phyloP scores from a whole-genome alignment of 108 stramenopile species.

The Cyclostephanos invisitatus region DNA sequence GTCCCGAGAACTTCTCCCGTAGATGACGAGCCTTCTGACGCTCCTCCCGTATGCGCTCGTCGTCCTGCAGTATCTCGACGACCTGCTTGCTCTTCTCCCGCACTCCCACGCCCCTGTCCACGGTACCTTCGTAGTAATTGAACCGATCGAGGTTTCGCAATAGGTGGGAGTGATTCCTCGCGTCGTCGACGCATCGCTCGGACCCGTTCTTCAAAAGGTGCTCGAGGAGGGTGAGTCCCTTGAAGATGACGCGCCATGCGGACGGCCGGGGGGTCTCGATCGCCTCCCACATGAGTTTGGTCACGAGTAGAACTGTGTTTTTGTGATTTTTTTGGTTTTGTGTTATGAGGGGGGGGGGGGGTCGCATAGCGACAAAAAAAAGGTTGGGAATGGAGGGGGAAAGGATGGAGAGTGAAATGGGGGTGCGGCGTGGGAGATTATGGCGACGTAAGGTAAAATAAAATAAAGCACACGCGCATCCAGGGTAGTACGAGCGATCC shows the following conservation, averaged over 20 bases:
- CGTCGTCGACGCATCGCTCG: constrained; percentile 95
- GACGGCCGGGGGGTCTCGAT: constrained; percentile 85
- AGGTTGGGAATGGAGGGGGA: background rate
- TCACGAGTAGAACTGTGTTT: constrained; percentile 51
- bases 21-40: constrained; percentile 86
- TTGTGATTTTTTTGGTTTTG: background rate
- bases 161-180: constrained; percentile 84
- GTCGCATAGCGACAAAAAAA: no score
- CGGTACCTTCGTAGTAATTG: constrained; percentile 95
- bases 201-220: constrained; percentile 95
- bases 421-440: no score
- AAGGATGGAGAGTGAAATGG: no score
- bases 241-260: constrained; percentile 91
- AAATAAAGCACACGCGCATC: no score
- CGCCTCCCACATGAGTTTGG: constrained; percentile 85
- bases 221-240: constrained; percentile 90
- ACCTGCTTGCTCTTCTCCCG: constrained; percentile 95
- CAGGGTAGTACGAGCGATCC: no score
- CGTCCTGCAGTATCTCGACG: constrained; percentile 86
- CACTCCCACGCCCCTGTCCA: constrained; percentile 87
- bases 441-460: no score
- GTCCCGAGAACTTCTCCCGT: constrained; percentile 76
- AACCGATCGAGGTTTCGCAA: constrained; percentile 83
- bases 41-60: constrained; percentile 93
- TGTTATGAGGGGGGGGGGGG: no score